These are phyloP conservation scores for Gynostemma pentaphyllum DNA, from an alignment of 306 rosid species.

Conservation along the genomic window DNA sequence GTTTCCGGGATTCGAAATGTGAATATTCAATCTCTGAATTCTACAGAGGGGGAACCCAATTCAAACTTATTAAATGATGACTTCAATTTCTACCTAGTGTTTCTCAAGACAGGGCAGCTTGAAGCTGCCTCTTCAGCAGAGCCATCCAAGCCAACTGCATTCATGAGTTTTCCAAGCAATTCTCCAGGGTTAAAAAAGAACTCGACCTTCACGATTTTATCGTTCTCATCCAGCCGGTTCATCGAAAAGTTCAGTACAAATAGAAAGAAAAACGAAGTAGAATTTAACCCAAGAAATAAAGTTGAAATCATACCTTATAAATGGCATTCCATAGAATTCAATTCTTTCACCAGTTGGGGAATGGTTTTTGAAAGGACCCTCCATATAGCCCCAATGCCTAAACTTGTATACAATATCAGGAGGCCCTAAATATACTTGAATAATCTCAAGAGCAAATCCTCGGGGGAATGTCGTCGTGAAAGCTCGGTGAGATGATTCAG, in stretches of 20 bases:
- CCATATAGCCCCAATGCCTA: slow-evolving; percentile 81
- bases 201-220: slow-evolving; percentile 24
- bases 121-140: slow-evolving; percentile 9
- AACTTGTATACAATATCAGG: slow-evolving; percentile 52
- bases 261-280: background rate
- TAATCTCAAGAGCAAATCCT: slow-evolving; percentile 56
- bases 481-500: slow-evolving; percentile 37
- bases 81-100: slow-evolving; percentile 12
- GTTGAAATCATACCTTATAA: slow-evolving; percentile 26
- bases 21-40: background rate
- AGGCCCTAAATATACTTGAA: slow-evolving; percentile 41
- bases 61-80: background rate
- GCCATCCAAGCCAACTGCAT: slow-evolving; percentile 9
- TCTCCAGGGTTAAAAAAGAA: slow-evolving; percentile 25
- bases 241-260: background rate
- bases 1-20: too few species aligned
- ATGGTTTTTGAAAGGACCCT: slow-evolving; percentile 56
- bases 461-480: slow-evolving; percentile 51
- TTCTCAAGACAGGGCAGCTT: slow-evolving; percentile 23
- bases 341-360: slow-evolving; percentile 41
- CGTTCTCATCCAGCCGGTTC: slow-evolving; percentile 17
- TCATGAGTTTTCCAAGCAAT: slow-evolving; percentile 21
- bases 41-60: background rate
- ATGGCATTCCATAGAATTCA: slow-evolving; percentile 46
- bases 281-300: background rate